Conservation (phyloP, 164 flowering plant species). For the Nelumbo lutea region DNA sequence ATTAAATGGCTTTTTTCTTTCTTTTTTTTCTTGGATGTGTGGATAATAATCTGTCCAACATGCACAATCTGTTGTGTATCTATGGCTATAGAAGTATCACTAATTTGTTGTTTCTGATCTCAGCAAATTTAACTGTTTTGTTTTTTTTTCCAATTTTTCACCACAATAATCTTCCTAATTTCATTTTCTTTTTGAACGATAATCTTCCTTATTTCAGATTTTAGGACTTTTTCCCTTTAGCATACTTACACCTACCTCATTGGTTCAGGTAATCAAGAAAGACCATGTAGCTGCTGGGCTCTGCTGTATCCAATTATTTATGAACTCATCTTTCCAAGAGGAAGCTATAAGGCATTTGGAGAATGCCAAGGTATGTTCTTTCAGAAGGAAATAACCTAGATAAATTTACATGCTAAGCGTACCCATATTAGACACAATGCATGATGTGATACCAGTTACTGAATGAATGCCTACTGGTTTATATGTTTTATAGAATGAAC, state of each 20-base stretch:
- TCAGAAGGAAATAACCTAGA: too few species aligned
- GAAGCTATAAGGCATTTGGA: constrained; percentile 91
- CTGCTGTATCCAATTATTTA: constrained; percentile 92
- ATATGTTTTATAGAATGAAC: too few species aligned
- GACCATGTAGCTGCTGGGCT: constrained; percentile 98
- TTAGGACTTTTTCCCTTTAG: neutral
- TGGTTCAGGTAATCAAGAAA: constrained; percentile 77
- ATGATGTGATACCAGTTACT: too few species aligned
- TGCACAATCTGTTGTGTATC: neutral
- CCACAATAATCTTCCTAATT: neutral
- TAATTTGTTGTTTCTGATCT: neutral
- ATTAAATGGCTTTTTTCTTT: too few species aligned
- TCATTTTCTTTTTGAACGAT: too few species aligned
- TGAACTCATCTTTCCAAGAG: constrained; percentile 81
- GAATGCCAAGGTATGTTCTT: constrained; percentile 65
- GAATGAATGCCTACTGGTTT: too few species aligned
- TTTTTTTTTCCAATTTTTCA: neutral
- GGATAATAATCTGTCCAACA: too few species aligned
- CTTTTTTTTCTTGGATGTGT: neutral
- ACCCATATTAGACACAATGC: too few species aligned
- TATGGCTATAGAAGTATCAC: neutral
- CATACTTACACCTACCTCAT: constrained; percentile 2
- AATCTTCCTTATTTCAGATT: neutral
- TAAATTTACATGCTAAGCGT: too few species aligned
- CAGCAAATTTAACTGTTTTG: neutral